A percentile compares a stretch with the other conserved stretches of the same genome.
Conservation (phyloP, 2,329 filamentous ascomycete species). For the Ascochyta fabae region DNA sequence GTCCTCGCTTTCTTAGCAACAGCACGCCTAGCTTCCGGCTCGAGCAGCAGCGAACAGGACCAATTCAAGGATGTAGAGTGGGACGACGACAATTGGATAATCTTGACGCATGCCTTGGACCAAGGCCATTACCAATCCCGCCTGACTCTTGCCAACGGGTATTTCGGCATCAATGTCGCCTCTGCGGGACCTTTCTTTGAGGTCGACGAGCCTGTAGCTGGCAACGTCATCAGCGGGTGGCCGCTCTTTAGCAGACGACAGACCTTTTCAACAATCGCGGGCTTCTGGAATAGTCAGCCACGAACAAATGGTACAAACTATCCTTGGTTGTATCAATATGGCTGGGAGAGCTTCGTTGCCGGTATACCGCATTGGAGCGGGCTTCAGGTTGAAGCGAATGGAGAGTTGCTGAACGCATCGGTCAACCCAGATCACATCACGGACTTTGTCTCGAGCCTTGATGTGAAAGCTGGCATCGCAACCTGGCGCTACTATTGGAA, state of each 20-base stretch:
- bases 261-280: conserved; percentile 70
- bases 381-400: conserved; percentile 63
- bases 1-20: conserved; percentile 21
- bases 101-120: conserved; percentile 61
- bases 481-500: conserved; percentile 72
- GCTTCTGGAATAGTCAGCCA: conserved; percentile 69
- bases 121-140: conserved; percentile 67
- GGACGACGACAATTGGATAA: conserved; percentile 64
- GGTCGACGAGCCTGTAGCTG: conserved; percentile 57
- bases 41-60: conserved; percentile 30
- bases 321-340: conserved; percentile 72
- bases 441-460: conserved; percentile 66
- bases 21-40: conserved; percentile 8
- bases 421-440: conserved; percentile 65
- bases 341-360: conserved; percentile 72
- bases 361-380: conserved; percentile 74
- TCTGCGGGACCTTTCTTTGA: conserved; percentile 69
- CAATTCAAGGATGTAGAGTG: conserved; percentile 58
- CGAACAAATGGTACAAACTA: conserved; percentile 68
- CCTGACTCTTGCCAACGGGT: conserved; percentile 62
- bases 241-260: conserved; percentile 69
- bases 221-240: conserved; percentile 69
- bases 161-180: conserved; percentile 68
- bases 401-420: conserved; percentile 64
- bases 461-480: conserved; percentile 68